Base-by-base conservation (phyloP, 1,284 basidiomycete species). In the Apiotrichum porosum region DNA sequence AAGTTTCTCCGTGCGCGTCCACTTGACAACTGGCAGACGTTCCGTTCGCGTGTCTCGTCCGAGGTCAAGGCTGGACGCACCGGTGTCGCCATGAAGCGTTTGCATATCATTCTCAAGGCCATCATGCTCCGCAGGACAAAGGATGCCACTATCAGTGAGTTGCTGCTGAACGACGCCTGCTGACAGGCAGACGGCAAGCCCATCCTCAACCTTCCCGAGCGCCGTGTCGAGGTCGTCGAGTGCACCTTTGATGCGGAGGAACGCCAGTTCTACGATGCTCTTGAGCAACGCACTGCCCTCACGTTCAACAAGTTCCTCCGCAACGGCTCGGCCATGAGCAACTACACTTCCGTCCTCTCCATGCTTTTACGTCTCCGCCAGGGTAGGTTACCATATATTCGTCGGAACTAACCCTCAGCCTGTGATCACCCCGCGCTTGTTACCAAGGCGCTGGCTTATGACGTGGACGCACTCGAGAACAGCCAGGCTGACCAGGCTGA, bases 101-200 rank as follows among this genome's bases (percentile, higher is more conserved):
- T 93, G 13, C 88, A 91, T 55, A 84, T 86, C 34, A 83, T 97
- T 3, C 76, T 97, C 6, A 83, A 85, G 58, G 81, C 85, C 3
- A 79, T 94, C 60, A 95, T 98, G 91, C 81, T 97, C 17, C 81
- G 94, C 6, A 82, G 94, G 1, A 85, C 81, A 4, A 98, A 98
- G 72, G 83, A 85, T 34, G 83, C 89, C 33, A 74, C 78, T 0
- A 70, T 90, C 15, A 67, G 76, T 70, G 40, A 42, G 66, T 48
- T 6, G 3, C 3, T n/a, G 6, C 14, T 13, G 23, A 14, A 19
- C 19, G 6, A 3, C 1, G 9, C 9, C 13, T 6, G 19, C 54
- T 56, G 24, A 57, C 49, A 3, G n/a, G 1, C 44, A 52, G 88
- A 94, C 58, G 94, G 94, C 14, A 87, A 90, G 59, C 81, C 82